These are phyloP conservation scores for Evernia prunastri DNA, from an alignment of 495 filamentous ascomycete genomes.

Conservation along the genomic window DNA sequence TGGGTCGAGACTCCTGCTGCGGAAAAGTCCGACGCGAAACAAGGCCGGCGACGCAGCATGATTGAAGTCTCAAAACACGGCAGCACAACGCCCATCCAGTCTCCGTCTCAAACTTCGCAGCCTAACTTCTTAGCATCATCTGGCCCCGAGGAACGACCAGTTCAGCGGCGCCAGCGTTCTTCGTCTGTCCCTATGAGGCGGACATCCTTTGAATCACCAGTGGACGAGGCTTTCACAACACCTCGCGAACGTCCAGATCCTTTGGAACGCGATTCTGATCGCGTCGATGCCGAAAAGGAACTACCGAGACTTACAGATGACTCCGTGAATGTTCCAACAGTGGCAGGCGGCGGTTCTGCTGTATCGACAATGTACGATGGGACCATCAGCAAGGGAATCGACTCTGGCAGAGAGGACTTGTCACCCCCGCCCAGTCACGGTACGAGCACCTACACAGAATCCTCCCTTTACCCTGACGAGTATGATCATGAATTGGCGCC, in stretches of 20 bases:
- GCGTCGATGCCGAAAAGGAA: conserved; percentile 8
- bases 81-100: conserved; percentile 2
- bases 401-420: background rate
- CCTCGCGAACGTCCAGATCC: conserved; percentile 22
- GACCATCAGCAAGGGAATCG: conserved; percentile 6
- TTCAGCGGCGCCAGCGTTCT: conserved; percentile 16
- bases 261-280: conserved; percentile 4
- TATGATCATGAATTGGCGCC: conserved; percentile 15
- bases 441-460: conserved; percentile 16
- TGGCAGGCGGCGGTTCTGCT: background rate
- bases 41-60: conserved; percentile 21
- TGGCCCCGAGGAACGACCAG: background rate
- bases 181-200: conserved; percentile 20
- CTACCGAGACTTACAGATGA: conserved; percentile 18
- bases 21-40: background rate
- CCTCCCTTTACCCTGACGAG: conserved; percentile 10
- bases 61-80: conserved; percentile 12
- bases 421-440: background rate
- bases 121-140: background rate
- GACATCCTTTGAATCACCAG: conserved; percentile 18
- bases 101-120: conserved; percentile 2
- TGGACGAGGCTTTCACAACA: conserved; percentile 22
- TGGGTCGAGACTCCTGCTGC: background rate
- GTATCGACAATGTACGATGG: conserved; percentile 27
- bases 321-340: conserved; percentile 6